Evolutionary conservation across 495 filamentous ascomycete genomes (phyloP), one percentile per base, ranked within the genome.

Genomic region (Tuber brumale): DNA sequence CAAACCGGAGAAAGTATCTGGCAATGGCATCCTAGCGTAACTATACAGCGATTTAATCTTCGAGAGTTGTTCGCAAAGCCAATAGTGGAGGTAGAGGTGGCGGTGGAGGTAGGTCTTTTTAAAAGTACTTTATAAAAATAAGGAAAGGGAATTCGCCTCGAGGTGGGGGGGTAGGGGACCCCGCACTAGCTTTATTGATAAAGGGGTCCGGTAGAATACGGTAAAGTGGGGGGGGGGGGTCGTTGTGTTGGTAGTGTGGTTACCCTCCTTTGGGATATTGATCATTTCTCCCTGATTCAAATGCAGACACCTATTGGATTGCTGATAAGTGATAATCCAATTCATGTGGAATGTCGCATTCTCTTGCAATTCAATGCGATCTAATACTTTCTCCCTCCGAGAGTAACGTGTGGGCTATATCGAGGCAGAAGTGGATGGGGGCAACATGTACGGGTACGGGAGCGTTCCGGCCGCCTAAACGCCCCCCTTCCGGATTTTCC

Each of bases 1-100:
- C 51, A 44, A 75, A 80, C 78, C 46, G 16, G 77, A 43, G 46
- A 79, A 80, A n/a, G 78, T 73, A 41, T 73, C 66, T 73, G 78
- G 45, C 46, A 80, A 76, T 16, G 69, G 37, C 78, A 80, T 80
- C 61, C 27, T 80, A 23, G 35, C 75, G 39, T 71, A 71, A 42
- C n/a, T 37, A 48, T 41, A 73, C 8, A 18, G 57, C 10, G 44
- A 21, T 73, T 45, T 70, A 46, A 51, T 69, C 75, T 51, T 72
- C 19, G 18, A 35, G 43, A 35, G 39, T 44, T 42, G 2, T 69
- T 61, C 14, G 27, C 12, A 35, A 35, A 31, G 57, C 51, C 51
- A 10, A 61, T 27, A 12, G 9, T 27, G 3, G n/a, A 14, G 51
- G 51, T 27, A 14, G n/a, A 27, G 10, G 16, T 6, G 21, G 27